Conservation (phyloP, 257 asterid genomes). For the Verbascum thapsus region DNA sequence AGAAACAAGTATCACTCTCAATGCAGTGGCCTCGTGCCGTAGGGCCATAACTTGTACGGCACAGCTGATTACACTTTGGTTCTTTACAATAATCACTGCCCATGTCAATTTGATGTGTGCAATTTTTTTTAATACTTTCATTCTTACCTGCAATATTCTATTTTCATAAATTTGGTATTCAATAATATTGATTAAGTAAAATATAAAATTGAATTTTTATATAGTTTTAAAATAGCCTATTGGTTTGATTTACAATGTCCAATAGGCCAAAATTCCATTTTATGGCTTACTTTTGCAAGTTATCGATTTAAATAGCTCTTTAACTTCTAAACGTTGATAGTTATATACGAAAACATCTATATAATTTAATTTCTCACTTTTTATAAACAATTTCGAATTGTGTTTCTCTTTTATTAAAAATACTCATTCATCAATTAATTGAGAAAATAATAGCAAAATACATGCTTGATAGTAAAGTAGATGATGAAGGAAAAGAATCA, state of each 20-base stretch:
- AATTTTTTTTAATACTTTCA: not conserved
- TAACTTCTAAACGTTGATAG: no score
- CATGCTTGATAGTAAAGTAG: not conserved
- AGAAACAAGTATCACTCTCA: not conserved
- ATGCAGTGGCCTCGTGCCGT: not conserved
- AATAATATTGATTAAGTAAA: not conserved
- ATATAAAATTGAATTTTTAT: no score
- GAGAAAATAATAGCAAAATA: not conserved
- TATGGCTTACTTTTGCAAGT: no score
- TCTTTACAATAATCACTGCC: not conserved
- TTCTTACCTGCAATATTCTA: not conserved
- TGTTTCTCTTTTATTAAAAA: no score
- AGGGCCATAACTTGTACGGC: not conserved
- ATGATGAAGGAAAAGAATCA: not conserved
- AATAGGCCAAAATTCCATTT: no score
- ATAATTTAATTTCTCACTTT: no score
- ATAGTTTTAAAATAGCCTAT: no score
- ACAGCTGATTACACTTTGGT: not conserved
- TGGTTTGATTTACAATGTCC: no score
- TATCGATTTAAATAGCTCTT: no score
- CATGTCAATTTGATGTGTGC: not conserved
- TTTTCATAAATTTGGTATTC: not conserved
- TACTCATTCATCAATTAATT: not conserved
- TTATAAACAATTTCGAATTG: no score
- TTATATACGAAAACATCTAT: no score